phyloP scores from a whole-genome alignment of 805 yeast genomes.

The Ogataea paradorogensis region DNA sequence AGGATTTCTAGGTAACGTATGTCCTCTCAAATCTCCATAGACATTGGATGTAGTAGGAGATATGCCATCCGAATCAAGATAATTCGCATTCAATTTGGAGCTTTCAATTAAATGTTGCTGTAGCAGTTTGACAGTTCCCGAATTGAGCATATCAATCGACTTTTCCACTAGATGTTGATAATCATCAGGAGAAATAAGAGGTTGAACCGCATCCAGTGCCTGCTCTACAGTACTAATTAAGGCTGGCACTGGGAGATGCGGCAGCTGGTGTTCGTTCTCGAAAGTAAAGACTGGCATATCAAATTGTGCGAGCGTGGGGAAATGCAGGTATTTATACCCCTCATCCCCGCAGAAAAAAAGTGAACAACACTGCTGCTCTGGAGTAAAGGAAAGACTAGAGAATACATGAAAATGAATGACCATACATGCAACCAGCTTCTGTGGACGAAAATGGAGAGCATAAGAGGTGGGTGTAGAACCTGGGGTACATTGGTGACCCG shows the following conservation, averaged over 20 bases:
- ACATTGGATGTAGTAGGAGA: slow-evolving; percentile 54
- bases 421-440: not conserved
- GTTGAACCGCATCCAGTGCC: slow-evolving; percentile 54
- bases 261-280: slow-evolving; percentile 43
- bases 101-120: slow-evolving; percentile 54
- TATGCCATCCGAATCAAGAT: slow-evolving; percentile 49
- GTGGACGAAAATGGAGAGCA: not conserved
- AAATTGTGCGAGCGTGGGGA: slow-evolving; percentile 1
- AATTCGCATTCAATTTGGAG: slow-evolving; percentile 43
- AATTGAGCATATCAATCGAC: slow-evolving; percentile 43
- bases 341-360: slow-evolving; percentile 8
- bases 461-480: not conserved
- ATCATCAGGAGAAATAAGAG: slow-evolving; percentile 54
- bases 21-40: slow-evolving; percentile 62
- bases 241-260: slow-evolving; percentile 62
- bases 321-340: slow-evolving; percentile 8
- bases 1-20: slow-evolving; percentile 74
- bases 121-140: slow-evolving; percentile 41
- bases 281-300: slow-evolving; percentile 32
- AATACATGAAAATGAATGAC: slow-evolving; percentile 1
- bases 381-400: not conserved
- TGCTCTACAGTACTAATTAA: slow-evolving; percentile 49
- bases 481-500: slow-evolving; percentile 5
- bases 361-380: not conserved
- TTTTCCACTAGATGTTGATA: slow-evolving; percentile 42